Base-by-base conservation (phyloP, 176 grass and related monocot genomes). In the Echinochloa phyllopogon region DNA sequence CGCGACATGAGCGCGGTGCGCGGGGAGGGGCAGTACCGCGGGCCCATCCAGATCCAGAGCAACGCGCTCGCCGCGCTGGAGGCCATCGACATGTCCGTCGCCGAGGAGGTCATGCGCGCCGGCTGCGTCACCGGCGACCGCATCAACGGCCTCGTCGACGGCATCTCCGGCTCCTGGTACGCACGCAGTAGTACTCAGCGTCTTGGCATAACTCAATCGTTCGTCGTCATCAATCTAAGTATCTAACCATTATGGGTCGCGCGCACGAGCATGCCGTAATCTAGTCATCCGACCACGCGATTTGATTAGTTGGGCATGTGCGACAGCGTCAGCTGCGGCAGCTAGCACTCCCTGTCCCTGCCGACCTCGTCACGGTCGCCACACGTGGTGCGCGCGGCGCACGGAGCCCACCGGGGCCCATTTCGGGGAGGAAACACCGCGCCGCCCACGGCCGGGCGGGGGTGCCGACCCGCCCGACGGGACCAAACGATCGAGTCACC, bases 11-110 rank as follows among this genome's bases (percentile, higher is more conserved):
- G 96, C 78, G 96, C 93, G 21, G 85, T 98, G 45, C 83, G 96
- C 85, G 96, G 93, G 21, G 96, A 98, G 38, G 93, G 93, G 14
- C 93, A 94, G 87, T 98, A 98, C 93, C 85, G 96, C 36, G 96
- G 96, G 7, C 96, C 96, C 68, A 98, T 98, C 69, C 96, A 95
- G 93, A 88, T 98, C 82, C 96, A 98, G 91, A 98, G 96, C 87
- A 98, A 98, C 91, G 96, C 91, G 85, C 87, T 98, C 12, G 91
- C 93, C 9, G 87, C 96, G 11, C 78, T 98, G 20, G 96, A 98
- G 79, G 96, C 96, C 45, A 90, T 95, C 48, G 96, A 98, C 79
- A 85, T 94, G 93, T 65, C 77, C 41, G 87, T 94, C 37, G 96
- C 96, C 52, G 96, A 98, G 89, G 91, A 98, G 74, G 93, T 98